Percentiles rank a stretch among this genome's conserved stretches.
Evolutionary conservation across 2,329 filamentous ascomycete genomes (phyloP).

Genomic region (Waltergamsia citrina): DNA sequence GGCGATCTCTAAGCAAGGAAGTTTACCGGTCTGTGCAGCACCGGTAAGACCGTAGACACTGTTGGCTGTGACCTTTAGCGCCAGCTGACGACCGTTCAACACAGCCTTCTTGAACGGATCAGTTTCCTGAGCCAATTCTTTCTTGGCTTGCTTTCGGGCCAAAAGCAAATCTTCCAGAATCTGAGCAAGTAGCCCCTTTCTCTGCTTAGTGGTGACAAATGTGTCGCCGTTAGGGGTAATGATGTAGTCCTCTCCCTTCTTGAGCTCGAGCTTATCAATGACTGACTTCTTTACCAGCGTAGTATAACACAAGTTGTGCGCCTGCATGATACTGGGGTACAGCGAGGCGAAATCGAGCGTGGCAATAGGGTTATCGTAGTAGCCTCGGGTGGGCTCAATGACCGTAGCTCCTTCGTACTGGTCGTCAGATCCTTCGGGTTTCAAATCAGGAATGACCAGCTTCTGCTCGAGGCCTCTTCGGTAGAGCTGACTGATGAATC

Average conservation of each 20-base stretch:
- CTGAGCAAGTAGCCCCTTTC: constrained; percentile 86
- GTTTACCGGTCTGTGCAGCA: constrained; percentile 79
- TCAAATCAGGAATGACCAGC: constrained; percentile 84
- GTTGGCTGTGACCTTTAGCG: constrained; percentile 94
- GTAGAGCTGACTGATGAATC: constrained; percentile 95
- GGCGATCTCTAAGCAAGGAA: constrained; percentile 90
- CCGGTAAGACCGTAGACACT: constrained; percentile 96
- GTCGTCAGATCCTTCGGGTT: constrained; percentile 62
- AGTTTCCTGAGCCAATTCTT: constrained; percentile 77
- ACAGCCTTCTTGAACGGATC: constrained; percentile 98
- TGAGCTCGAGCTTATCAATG: constrained; percentile 65
- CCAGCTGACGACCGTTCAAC: constrained; percentile 91
- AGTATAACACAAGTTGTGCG: constrained; percentile 96
- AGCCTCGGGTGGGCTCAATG: constrained; percentile 88
- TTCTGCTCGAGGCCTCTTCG: constrained; percentile 89
- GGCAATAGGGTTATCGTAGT: constrained; percentile 90
- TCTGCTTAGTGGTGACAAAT: constrained; percentile 79
- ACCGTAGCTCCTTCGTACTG: constrained; percentile 98
- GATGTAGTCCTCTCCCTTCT: constrained; percentile 92
- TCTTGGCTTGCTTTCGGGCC: constrained; percentile 93
- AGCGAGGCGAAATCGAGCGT: constrained; percentile 98
- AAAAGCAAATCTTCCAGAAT: constrained; percentile 88
- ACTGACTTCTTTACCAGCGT: constrained; percentile 67
- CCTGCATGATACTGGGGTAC: constrained; percentile 98
- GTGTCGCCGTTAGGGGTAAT: constrained; percentile 90